Conservation (phyloP, 2,329 filamentous ascomycete genomes). For the Chrysoporthe deuterocubensis region DNA sequence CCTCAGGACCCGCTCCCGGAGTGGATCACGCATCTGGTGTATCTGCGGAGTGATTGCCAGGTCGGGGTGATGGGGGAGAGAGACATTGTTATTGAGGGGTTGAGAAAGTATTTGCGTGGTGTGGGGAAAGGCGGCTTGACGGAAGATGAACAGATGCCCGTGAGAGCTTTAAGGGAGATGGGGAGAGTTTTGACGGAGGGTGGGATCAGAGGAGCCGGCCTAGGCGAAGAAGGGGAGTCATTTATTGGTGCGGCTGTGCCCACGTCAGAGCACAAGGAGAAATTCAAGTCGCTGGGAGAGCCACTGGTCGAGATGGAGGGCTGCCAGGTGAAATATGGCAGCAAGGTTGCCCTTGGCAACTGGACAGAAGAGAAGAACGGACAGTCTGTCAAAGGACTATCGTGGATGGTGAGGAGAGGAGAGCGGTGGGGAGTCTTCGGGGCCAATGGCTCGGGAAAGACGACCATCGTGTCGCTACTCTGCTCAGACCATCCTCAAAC, state of each 20-base stretch:
- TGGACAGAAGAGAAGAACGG: conserved; percentile 69
- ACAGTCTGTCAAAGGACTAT: conserved; percentile 62
- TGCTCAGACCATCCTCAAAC: conserved; percentile 96
- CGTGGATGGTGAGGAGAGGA: conserved; percentile 82
- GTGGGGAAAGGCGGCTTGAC: conserved; percentile 48
- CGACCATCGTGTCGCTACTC: conserved; percentile 87
- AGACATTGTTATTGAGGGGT: conserved; percentile 59
- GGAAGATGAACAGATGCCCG: conserved; percentile 54
- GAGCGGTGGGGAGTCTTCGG: conserved; percentile 93
- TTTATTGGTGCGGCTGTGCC: conserved; percentile 15
- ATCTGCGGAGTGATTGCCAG: conserved; percentile 69
- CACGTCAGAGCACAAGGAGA: conserved; percentile 5
- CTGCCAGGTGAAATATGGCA: conserved; percentile 79
- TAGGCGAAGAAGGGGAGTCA: conserved; percentile 39
- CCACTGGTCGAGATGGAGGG: conserved; percentile 85
- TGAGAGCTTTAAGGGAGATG: conserved; percentile 54
- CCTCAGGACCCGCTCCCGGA: conserved; percentile 86
- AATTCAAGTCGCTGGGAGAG: conserved; percentile 54
- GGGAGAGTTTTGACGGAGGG: conserved; percentile 50
- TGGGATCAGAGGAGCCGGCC: conserved; percentile 43
- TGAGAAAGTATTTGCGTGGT: conserved; percentile 53
- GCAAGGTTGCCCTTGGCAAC: conserved; percentile 77
- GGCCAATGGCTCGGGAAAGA: conserved; percentile 94
- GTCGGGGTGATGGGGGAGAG: conserved; percentile 70
- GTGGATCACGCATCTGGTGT: conserved; percentile 87